Conservation (phyloP, 768 basidiomycete genomes). For the Amyloporia xantha region DNA sequence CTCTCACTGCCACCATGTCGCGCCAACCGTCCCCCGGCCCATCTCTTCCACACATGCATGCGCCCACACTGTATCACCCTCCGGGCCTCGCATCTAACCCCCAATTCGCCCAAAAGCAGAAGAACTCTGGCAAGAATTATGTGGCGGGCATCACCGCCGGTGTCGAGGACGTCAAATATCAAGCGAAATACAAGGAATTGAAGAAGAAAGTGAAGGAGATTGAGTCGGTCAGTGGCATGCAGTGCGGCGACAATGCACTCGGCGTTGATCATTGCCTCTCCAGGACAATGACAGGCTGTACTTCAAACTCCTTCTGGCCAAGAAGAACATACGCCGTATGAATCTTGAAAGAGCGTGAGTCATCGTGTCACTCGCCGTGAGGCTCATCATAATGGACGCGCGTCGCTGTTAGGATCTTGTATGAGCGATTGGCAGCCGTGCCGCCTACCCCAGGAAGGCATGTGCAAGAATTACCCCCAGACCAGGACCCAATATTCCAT, state of each 20-base stretch:
- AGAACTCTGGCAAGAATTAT: conserved; percentile 11
- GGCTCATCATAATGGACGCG: conserved; percentile 9
- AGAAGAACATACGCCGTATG: conserved; percentile 79
- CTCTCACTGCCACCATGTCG: conserved; percentile 56
- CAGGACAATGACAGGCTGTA: conserved; percentile 89
- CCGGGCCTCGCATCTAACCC: conserved; percentile 2
- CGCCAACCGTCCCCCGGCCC: conserved; percentile 38
- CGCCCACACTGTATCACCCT: conserved; percentile 4
- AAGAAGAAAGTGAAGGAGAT: conserved; percentile 86
- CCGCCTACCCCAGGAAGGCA: conserved; percentile 45
- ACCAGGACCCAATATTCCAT: conserved; percentile 20
- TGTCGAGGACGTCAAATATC: conserved; percentile 82
- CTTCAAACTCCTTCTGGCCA: conserved; percentile 72
- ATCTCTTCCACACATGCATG: conserved; percentile 17
- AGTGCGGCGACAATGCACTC: not conserved
- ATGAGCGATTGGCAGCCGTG: conserved; percentile 64
- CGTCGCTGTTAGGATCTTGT: conserved; percentile 49
- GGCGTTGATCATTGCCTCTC: conserved; percentile 11
- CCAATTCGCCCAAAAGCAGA: conserved; percentile 10
- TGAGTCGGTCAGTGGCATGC: conserved; percentile 52
- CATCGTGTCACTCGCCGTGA: conserved; percentile 15
- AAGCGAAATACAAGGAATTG: conserved; percentile 81
- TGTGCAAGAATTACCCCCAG: conserved; percentile 20
- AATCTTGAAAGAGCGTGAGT: conserved; percentile 85
- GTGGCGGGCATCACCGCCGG: conserved; percentile 59